Conservation (phyloP, 768 basidiomycete species). For the Termitomyces sp. region DNA sequence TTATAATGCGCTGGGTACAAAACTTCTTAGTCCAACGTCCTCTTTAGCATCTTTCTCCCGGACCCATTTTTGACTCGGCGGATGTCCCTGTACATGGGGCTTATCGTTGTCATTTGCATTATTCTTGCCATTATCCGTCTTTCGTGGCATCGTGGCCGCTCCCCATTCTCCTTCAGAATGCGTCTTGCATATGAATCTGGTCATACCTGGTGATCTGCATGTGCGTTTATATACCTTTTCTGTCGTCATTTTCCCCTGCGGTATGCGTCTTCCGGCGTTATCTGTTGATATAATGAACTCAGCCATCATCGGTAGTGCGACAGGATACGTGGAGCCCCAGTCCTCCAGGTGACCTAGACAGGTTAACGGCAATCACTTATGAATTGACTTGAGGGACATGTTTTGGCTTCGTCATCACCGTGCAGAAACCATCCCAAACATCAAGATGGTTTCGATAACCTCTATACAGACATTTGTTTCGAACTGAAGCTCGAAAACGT, state of each 20-base stretch:
- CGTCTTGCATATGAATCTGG: conserved; percentile 8
- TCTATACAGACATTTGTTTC: not conserved
- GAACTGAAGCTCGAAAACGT: not conserved
- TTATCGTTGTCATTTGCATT: conserved; percentile 6
- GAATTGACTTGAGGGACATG: not conserved
- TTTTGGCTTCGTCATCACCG: not conserved
- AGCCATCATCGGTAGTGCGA: not conserved
- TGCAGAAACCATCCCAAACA: not conserved
- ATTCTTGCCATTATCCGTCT: conserved; percentile 5
- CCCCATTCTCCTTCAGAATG: conserved; percentile 11
- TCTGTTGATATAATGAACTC: not conserved
- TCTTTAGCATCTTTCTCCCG: not conserved
- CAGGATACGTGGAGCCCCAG: not conserved
- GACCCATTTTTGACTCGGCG: not conserved
- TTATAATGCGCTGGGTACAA: not conserved
- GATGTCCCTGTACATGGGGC: conserved; percentile 2
- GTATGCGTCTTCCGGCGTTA: not conserved
- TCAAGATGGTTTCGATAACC: not conserved
- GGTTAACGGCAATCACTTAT: not conserved
- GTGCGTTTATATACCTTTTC: not conserved
- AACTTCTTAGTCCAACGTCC: not conserved
- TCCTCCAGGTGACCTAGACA: not conserved
- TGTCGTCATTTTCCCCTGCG: not conserved
- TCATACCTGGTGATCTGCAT: not conserved
- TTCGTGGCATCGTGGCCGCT: conserved; percentile 1